These are phyloP conservation scores for Trametes punicea DNA, from an alignment of 768 basidiomycete genomes.

Conservation along the genomic window DNA sequence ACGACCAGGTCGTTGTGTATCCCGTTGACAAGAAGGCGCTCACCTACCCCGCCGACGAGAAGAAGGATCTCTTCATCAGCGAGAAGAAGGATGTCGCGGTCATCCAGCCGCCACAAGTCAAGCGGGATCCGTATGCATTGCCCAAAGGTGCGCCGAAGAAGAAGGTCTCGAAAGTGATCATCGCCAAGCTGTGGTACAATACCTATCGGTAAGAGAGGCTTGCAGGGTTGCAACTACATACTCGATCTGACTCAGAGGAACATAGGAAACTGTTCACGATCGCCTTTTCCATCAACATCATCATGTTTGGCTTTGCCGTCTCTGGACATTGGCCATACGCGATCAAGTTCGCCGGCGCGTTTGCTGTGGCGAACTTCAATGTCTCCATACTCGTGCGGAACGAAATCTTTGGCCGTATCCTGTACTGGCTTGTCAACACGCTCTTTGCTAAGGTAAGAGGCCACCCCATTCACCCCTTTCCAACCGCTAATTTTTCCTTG, in stretches of 20 bases:
- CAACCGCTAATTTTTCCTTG: neutral
- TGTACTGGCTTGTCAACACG: slow-evolving; percentile 71
- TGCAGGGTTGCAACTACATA: neutral
- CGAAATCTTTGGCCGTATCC: slow-evolving; percentile 74
- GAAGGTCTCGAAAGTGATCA: slow-evolving; percentile 56
- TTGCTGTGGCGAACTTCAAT: slow-evolving; percentile 72
- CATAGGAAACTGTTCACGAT: slow-evolving; percentile 73
- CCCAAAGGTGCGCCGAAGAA: slow-evolving; percentile 44
- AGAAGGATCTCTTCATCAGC: slow-evolving; percentile 33
- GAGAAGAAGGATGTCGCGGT: slow-evolving; percentile 38
- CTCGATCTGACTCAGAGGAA: neutral
- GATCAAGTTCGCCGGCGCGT: slow-evolving; percentile 59
- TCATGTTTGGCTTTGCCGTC: slow-evolving; percentile 57
- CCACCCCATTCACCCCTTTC: neutral
- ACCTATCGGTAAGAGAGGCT: slow-evolving; percentile 56
- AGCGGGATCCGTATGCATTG: slow-evolving; percentile 40
- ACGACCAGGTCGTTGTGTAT: slow-evolving; percentile 34
- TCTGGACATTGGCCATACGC: slow-evolving; percentile 69
- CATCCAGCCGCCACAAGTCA: slow-evolving; percentile 33
- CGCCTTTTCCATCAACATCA: slow-evolving; percentile 55
- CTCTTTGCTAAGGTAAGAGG: slow-evolving; percentile 73
- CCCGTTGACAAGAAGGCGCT: slow-evolving; percentile 16
- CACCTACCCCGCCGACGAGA: slow-evolving; percentile 36
- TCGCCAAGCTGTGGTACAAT: slow-evolving; percentile 73
- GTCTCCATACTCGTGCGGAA: slow-evolving; percentile 75